phyloP scores from a whole-genome alignment of 2,329 filamentous ascomycete genomes.

The Neofusicoccum laricinum region DNA sequence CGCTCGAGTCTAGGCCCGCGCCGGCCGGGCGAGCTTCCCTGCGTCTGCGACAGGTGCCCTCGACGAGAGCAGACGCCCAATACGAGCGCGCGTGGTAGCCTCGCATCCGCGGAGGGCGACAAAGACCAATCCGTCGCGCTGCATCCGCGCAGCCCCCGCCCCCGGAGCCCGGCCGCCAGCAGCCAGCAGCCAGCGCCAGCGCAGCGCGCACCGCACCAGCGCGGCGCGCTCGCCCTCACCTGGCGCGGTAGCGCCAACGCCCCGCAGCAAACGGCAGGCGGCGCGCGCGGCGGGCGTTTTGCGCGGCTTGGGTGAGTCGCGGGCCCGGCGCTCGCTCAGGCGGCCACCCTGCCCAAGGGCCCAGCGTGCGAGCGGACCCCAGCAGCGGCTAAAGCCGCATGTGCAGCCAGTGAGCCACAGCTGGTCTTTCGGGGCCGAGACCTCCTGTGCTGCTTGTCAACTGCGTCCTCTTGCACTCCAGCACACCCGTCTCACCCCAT shows the following conservation, averaged over 20 bases:
- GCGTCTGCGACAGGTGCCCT: not conserved
- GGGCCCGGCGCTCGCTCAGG: not conserved
- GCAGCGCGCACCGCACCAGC: too few relatives aligned
- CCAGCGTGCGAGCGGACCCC: not conserved
- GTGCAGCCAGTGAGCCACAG: conserved; percentile 10
- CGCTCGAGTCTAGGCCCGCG: not conserved
- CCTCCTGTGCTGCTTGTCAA: conserved; percentile 12
- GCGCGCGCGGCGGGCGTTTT: not conserved
- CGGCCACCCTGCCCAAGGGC: not conserved
- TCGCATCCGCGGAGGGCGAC: not conserved
- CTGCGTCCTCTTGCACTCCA: not conserved
- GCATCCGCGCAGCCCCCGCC: not conserved
- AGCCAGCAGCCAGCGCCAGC: too few relatives aligned
- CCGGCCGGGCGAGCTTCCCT: not conserved
- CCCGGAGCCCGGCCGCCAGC: not conserved
- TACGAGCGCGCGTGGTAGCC: not conserved
- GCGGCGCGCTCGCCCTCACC: not conserved
- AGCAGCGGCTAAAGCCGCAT: conserved; percentile 14
- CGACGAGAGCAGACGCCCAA: not conserved
- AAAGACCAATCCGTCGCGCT: not conserved
- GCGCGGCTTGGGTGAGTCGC: not conserved
- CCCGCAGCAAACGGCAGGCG: not conserved
- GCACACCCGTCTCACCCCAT: conserved; percentile 14
- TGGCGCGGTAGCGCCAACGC: not conserved
- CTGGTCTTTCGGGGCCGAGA: conserved; percentile 13